Evolutionary conservation across 495 filamentous ascomycete species (phyloP).

Genomic region (Lophium mytilinum): DNA sequence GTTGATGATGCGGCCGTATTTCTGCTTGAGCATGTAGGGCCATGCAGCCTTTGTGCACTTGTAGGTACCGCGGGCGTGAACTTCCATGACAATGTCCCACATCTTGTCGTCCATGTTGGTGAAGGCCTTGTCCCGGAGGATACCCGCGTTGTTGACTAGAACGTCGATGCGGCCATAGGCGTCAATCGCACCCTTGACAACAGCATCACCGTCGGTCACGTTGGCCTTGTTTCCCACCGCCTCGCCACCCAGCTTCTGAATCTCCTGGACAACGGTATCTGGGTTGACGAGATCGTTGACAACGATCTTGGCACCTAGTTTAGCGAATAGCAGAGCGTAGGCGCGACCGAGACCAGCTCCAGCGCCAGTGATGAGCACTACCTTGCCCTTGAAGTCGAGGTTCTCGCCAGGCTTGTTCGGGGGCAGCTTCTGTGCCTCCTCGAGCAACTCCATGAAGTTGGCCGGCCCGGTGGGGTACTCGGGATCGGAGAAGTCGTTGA

Average conservation of each 20-base stretch:
- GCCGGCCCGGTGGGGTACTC: slow-evolving; percentile 79
- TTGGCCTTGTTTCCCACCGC: slow-evolving; percentile 90
- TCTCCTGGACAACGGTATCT: slow-evolving; percentile 87
- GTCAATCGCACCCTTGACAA: slow-evolving; percentile 89
- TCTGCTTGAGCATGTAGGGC: slow-evolving; percentile 97
- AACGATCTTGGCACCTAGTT: slow-evolving; percentile 80
- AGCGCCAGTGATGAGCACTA: slow-evolving; percentile 87
- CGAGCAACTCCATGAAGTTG: slow-evolving; percentile 81
- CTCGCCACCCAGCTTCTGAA: slow-evolving; percentile 80
- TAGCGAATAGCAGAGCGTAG: slow-evolving; percentile 87
- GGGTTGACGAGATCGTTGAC: slow-evolving; percentile 94
- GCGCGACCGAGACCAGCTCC: slow-evolving; percentile 88
- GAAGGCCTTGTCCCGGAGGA: slow-evolving; percentile 96
- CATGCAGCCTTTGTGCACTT: slow-evolving; percentile 96
- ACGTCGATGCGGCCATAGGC: slow-evolving; percentile 91
- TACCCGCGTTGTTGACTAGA: slow-evolving; percentile 94
- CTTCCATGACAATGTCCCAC: slow-evolving; percentile 87
- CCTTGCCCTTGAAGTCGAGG: slow-evolving; percentile 81
- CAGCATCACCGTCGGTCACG: slow-evolving; percentile 86
- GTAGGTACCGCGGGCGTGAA: slow-evolving; percentile 92
- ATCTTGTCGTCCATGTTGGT: slow-evolving; percentile 91
- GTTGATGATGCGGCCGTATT: slow-evolving; percentile 95
- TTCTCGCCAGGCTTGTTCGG: slow-evolving; percentile 63
- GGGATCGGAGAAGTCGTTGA: slow-evolving; percentile 79
- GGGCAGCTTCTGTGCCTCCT: slow-evolving; percentile 70